These are phyloP conservation scores for Sporothrix pallida DNA, from an alignment of 2,329 filamentous ascomycete genomes.

Conservation along the genomic window DNA sequence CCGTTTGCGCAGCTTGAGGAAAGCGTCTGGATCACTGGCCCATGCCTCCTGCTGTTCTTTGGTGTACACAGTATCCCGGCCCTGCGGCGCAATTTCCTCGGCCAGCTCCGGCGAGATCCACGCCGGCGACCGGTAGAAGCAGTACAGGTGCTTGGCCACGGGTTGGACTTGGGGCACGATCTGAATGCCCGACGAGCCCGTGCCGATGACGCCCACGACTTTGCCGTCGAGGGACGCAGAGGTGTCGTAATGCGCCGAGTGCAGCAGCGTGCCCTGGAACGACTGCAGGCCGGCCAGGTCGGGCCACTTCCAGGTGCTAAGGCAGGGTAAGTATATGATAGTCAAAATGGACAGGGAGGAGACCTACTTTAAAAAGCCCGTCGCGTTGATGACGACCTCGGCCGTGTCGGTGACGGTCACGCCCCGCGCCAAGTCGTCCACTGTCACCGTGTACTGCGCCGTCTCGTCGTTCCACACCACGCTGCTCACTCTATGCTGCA, in stretches of 20 bases:
- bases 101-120: conserved; percentile 27
- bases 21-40: conserved; percentile 5
- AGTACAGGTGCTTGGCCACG: conserved; percentile 13
- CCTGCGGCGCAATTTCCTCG: neutral
- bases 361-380: conserved; percentile 27
- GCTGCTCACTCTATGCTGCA: conserved; percentile 39
- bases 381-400: conserved; percentile 37
- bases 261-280: conserved; percentile 43
- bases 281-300: conserved; percentile 44
- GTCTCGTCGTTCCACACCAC: conserved; percentile 52
- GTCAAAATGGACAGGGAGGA: neutral
- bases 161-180: conserved; percentile 40
- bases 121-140: conserved; percentile 1
- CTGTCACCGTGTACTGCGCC: conserved; percentile 43
- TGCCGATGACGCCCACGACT: conserved; percentile 43
- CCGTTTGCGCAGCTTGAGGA: conserved; percentile 22
- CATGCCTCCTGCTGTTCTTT: conserved; percentile 29
- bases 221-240: conserved; percentile 38
- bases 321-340: conserved; percentile 14
- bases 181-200: conserved; percentile 44
- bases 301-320: conserved; percentile 41
- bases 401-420: conserved; percentile 37
- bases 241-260: conserved; percentile 42
- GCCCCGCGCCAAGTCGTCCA: conserved; percentile 40
- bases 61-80: conserved; percentile 3